phyloP scores from a whole-genome alignment of 75 land plant genomes.

The Azolla pinnata region DNA sequence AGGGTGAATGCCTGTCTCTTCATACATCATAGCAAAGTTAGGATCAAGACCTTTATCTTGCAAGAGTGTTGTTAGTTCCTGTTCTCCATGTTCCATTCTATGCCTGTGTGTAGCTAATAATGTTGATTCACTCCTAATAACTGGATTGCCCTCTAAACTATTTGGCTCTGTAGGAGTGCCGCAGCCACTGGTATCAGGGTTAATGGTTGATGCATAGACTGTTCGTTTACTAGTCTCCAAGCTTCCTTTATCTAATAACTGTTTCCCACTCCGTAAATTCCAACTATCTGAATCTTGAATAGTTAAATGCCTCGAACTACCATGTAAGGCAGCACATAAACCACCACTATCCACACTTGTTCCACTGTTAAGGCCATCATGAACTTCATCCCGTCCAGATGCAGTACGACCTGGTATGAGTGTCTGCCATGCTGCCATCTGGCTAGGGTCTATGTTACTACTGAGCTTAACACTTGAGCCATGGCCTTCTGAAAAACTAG shows the following conservation, averaged over 20 bases:
- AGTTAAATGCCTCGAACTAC: slow-evolving; percentile 51
- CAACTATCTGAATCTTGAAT: slow-evolving; percentile 45
- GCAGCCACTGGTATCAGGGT: slow-evolving; percentile 40
- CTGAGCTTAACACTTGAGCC: slow-evolving; percentile 86
- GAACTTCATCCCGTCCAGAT: slow-evolving; percentile 32
- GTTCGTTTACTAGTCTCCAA: slow-evolving; percentile 25
- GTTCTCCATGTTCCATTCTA: slow-evolving; percentile 52
- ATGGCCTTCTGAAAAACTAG: slow-evolving; percentile 96
- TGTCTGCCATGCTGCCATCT: slow-evolving; percentile 52
- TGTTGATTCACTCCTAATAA: slow-evolving; percentile 61
- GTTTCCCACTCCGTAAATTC: slow-evolving; percentile 20
- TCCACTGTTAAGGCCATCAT: slow-evolving; percentile 49
- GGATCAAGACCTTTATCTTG: slow-evolving; percentile 98
- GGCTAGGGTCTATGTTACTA: slow-evolving; percentile 62
- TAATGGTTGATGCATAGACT: slow-evolving; percentile 43
- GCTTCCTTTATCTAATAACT: slow-evolving; percentile 9
- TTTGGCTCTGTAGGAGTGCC: slow-evolving; percentile 46
- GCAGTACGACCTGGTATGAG: slow-evolving; percentile 16
- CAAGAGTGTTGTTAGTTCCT: slow-evolving; percentile 60
- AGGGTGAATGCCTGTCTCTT: slow-evolving; percentile 95
- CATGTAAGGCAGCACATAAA: slow-evolving; percentile 50
- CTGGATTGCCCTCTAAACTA: slow-evolving; percentile 43
- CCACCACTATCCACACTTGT: slow-evolving; percentile 66
- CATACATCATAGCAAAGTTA: slow-evolving; percentile 96
- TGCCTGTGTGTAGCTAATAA: slow-evolving; percentile 21